phyloP scores from a whole-genome alignment of 305 asterid genomes.

The Petunia hybrid region DNA sequence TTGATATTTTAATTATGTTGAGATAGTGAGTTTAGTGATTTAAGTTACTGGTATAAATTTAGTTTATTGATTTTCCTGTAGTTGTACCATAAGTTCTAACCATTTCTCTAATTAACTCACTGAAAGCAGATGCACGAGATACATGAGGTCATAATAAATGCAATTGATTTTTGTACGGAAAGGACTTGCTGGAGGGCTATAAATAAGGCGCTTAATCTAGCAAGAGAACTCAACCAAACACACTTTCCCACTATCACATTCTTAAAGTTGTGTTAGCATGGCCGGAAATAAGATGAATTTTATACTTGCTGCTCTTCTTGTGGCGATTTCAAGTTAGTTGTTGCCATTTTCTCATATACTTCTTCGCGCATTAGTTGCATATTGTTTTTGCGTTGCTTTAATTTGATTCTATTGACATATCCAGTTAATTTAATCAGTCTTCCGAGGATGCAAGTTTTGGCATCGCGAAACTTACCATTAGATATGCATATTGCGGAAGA shows the following conservation, averaged over 20 bases:
- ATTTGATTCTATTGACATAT: too few relatives aligned
- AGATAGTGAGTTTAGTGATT: too few relatives aligned
- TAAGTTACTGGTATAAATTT: too few relatives aligned
- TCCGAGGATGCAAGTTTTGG: not conserved
- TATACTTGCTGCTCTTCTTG: not conserved
- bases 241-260: not conserved
- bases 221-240: not conserved
- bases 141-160: not conserved
- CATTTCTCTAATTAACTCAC: too few relatives aligned
- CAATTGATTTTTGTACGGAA: not conserved
- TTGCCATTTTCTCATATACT: too few relatives aligned
- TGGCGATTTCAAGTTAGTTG: not conserved
- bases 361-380: not conserved
- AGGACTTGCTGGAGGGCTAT: not conserved
- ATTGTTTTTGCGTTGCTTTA: too few relatives aligned
- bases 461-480: not conserved
- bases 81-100: too few relatives aligned
- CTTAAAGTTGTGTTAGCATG: not conserved
- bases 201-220: not conserved
- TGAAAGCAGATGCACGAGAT: not conserved
- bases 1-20: too few relatives aligned
- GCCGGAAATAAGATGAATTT: not conserved
- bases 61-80: too few relatives aligned
- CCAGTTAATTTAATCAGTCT: not conserved
- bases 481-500: not conserved